phyloP scores from a whole-genome alignment of 805 yeast species.

The Tetrapisispora phaffii region DNA sequence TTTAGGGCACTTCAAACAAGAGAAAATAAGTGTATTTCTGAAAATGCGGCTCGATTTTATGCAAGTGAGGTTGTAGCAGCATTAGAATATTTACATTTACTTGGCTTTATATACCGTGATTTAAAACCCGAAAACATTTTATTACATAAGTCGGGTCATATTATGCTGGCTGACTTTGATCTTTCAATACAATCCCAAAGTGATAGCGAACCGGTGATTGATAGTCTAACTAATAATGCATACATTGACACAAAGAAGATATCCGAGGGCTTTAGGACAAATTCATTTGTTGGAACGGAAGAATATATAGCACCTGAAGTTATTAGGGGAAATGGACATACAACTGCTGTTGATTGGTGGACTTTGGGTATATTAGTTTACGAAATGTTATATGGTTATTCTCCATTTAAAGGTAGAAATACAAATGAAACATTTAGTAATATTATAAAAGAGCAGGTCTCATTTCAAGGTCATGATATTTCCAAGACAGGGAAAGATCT shows the following conservation, averaged over 20 bases:
- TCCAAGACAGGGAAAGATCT: constrained; percentile 70
- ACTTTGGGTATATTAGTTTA: constrained; percentile 88
- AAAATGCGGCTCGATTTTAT: constrained; percentile 82
- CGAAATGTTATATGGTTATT: constrained; percentile 91
- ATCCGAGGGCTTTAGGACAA: constrained; percentile 92
- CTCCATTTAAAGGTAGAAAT: constrained; percentile 90
- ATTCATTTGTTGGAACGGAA: constrained; percentile 97
- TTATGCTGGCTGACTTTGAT: constrained; percentile 95
- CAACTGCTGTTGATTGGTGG: constrained; percentile 99
- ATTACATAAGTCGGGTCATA: constrained; percentile 93
- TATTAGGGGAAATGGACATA: constrained; percentile 92
- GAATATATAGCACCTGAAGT: constrained; percentile 99
- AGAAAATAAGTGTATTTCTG: constrained; percentile 72
- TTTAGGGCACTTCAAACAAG: constrained; percentile 92
- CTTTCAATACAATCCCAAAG: constrained; percentile 78
- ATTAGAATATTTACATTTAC: constrained; percentile 83
- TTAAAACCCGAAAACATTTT: constrained; percentile 93
- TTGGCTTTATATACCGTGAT: constrained; percentile 96
- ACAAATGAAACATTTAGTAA: constrained; percentile 86
- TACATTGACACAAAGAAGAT: constrained; percentile 82
- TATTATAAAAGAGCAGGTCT: constrained; percentile 73
- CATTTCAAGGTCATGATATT: constrained; percentile 58
- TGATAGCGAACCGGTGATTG: constrained; percentile 52
- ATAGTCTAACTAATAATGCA: constrained; percentile 12
- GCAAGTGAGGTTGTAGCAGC: constrained; percentile 98